Conservation (phyloP, 805 yeast species). For the Candida verbasci region DNA sequence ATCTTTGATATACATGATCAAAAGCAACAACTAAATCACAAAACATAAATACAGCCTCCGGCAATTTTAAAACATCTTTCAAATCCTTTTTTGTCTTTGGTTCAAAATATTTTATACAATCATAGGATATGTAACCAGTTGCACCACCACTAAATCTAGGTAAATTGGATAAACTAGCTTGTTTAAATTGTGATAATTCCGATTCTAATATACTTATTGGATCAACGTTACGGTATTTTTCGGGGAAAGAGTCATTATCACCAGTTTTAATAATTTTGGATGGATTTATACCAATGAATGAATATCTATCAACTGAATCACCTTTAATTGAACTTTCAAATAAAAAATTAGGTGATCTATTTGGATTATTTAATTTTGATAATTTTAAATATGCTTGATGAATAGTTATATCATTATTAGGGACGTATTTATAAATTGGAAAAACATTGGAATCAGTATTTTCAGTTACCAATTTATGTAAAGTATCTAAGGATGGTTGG, state of each 20-base stretch:
- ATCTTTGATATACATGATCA: conserved; percentile 91
- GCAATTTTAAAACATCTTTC: conserved; percentile 76
- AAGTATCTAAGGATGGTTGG: conserved; percentile 34
- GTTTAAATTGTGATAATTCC: conserved; percentile 61
- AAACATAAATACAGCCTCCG: conserved; percentile 90
- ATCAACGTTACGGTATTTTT: conserved; percentile 53
- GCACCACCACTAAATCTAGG: conserved; percentile 93
- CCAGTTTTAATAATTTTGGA: conserved; percentile 82
- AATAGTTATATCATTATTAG: conserved; percentile 79
- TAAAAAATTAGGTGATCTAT: conserved; percentile 66
- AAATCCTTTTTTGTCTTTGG: conserved; percentile 77
- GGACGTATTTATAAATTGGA: conserved; percentile 72
- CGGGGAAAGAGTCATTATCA: conserved; percentile 38
- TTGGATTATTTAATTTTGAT: conserved; percentile 53
- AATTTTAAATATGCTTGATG: conserved; percentile 86
- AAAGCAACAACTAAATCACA: conserved; percentile 87
- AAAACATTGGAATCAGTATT: conserved; percentile 60
- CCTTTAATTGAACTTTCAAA: conserved; percentile 89
- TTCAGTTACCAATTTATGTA: conserved; percentile 20
- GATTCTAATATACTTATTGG: conserved; percentile 73
- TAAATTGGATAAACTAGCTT: conserved; percentile 77
- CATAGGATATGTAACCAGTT: conserved; percentile 91
- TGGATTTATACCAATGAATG: conserved; percentile 87
- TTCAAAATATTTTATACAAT: conserved; percentile 94
- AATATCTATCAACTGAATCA: conserved; percentile 83